Conservation (phyloP, 1,284 basidiomycete genomes). For the Ceratobasidium sp. region DNA sequence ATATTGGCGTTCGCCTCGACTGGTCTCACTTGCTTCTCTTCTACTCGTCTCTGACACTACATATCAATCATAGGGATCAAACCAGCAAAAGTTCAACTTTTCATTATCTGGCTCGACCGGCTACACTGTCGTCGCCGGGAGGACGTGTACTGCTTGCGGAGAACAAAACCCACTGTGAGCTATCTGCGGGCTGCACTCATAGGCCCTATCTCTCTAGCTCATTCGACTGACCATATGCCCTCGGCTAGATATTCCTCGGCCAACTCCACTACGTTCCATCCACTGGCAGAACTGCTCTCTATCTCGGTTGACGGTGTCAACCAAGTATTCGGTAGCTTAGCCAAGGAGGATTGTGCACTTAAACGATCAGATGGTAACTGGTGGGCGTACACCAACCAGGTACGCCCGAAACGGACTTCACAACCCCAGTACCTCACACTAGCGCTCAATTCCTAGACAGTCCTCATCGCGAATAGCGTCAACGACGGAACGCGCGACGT, state of each 20-base stretch:
- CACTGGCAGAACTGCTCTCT: not conserved
- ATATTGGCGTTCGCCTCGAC: too few species aligned
- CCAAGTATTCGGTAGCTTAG: conserved; percentile 21
- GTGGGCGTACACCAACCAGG: conserved; percentile 32
- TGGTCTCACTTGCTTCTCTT: too few species aligned
- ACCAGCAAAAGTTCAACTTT: conserved; percentile 33
- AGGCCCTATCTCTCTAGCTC: not conserved
- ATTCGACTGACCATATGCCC: not conserved
- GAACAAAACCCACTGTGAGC: conserved; percentile 23
- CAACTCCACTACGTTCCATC: conserved; percentile 20
- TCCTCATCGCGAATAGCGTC: conserved; percentile 12
- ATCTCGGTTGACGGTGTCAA: conserved; percentile 25
- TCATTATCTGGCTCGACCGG: conserved; percentile 30
- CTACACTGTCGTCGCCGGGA: conserved; percentile 21
- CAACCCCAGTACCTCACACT: not conserved
- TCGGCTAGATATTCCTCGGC: not conserved
- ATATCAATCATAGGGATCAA: conserved; percentile 5
- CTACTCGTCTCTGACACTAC: too few species aligned
- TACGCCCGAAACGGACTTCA: not conserved
- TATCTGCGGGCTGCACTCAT: not conserved
- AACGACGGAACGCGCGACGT: conserved; percentile 32
- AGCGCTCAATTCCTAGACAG: not conserved
- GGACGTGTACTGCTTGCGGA: conserved; percentile 14
- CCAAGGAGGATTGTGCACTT: conserved; percentile 21
- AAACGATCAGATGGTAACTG: conserved; percentile 21